A percentile compares a stretch with the other conserved stretches of the same genome.
phyloP scores from a whole-genome alignment of 371 early-diverging fungal species.

The Mycotypha africana region DNA sequence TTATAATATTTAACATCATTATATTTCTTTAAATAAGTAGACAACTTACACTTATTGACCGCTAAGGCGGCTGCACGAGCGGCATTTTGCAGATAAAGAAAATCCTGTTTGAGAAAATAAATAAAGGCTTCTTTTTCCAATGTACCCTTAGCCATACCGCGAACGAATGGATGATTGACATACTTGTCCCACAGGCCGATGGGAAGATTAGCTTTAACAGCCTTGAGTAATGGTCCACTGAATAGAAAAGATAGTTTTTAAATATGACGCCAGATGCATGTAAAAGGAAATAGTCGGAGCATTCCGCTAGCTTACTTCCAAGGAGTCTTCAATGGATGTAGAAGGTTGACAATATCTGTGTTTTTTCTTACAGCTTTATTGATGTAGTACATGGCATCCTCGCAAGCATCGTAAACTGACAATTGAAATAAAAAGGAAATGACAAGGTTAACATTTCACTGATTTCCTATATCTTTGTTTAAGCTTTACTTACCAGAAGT shows the following conservation, averaged over 20 bases:
- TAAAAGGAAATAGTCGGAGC: too few species aligned
- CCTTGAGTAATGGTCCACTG: slow-evolving; percentile 46
- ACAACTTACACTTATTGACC: slow-evolving; percentile 62
- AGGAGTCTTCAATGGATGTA: slow-evolving; percentile 49
- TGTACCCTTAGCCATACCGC: slow-evolving; percentile 68
- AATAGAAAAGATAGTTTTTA: too few species aligned
- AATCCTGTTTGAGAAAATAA: slow-evolving; percentile 80
- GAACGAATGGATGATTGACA: slow-evolving; percentile 72
- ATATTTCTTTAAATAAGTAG: too few species aligned
- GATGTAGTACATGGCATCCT: slow-evolving; percentile 47
- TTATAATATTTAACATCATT: too few species aligned
- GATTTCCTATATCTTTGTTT: too few species aligned
- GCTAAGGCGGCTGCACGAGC: slow-evolving; percentile 74
- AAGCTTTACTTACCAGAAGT: too few species aligned
- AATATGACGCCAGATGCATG: too few species aligned
- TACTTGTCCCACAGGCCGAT: slow-evolving; percentile 61
- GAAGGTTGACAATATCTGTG: slow-evolving; percentile 61
- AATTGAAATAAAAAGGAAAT: too few species aligned
- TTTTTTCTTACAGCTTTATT: slow-evolving; percentile 55
- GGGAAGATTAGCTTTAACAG: slow-evolving; percentile 33
- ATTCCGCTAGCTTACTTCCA: too few species aligned
- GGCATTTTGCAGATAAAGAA: slow-evolving; percentile 73
- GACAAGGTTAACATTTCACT: too few species aligned
- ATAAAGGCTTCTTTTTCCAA: slow-evolving; percentile 63
- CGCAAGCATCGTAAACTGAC: slow-evolving; percentile 44